These are phyloP conservation scores for Hymenoscyphus fructigenus DNA, from an alignment of 2,329 filamentous ascomycete species.

Conservation along the genomic window DNA sequence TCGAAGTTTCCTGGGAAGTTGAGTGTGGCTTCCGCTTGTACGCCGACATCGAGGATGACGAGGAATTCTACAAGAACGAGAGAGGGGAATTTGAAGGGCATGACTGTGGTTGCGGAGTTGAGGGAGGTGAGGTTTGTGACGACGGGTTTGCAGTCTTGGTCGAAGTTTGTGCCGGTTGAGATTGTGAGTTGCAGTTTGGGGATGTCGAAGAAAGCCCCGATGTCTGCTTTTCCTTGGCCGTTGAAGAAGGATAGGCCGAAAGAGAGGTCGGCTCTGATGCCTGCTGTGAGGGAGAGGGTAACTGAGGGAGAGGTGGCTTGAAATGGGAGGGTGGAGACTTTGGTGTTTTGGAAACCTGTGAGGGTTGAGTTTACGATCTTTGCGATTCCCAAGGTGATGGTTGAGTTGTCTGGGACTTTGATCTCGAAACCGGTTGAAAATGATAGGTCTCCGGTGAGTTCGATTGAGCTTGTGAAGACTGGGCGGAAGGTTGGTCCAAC, in stretches of 20 bases:
- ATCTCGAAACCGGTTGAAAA: conserved; percentile 17
- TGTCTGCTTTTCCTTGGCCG: conserved; percentile 2
- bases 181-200: conserved; percentile 12
- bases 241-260: conserved; percentile 9
- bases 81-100: conserved; percentile 15
- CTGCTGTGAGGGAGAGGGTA: conserved; percentile 9
- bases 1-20: neutral
- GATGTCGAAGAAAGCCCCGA: conserved; percentile 16
- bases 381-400: conserved; percentile 13
- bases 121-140: neutral
- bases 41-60: conserved; percentile 8
- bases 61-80: conserved; percentile 9
- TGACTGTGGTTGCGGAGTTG: neutral
- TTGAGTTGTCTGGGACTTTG: conserved; percentile 18
- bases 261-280: conserved; percentile 12
- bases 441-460: conserved; percentile 3
- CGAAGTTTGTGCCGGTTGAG: conserved; percentile 7
- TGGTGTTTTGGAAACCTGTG: conserved; percentile 12
- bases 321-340: conserved; percentile 14
- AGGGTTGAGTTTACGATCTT: conserved; percentile 9
- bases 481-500: conserved; percentile 18
- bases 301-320: conserved; percentile 15
- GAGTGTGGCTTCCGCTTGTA: conserved; percentile 8
- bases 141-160: conserved; percentile 13
- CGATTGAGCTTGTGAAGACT: conserved; percentile 11